A percentile compares a stretch with the other conserved stretches of the same genome.
phyloP scores from a whole-genome alignment of 495 filamentous ascomycete genomes.

The Trypethelium eluteriae region DNA sequence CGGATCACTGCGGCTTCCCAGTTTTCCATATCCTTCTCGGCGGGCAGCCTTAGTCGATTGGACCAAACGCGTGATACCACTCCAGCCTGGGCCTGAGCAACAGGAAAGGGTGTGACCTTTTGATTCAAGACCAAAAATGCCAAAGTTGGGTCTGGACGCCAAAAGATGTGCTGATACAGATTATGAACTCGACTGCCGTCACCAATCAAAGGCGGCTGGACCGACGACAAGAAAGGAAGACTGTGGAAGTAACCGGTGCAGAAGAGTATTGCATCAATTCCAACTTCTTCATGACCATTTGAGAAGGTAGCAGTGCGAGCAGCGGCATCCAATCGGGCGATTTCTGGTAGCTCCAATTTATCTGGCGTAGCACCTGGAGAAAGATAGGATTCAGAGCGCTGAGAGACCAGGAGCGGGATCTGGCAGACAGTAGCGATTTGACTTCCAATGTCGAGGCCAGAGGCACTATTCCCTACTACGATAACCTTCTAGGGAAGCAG shows the following conservation, averaged over 20 bases:
- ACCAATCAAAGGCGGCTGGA: constrained; percentile 53
- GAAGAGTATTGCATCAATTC: constrained; percentile 62
- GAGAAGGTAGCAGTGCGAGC: constrained; percentile 47
- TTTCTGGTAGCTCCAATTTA: constrained; percentile 52
- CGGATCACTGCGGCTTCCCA: constrained; percentile 50
- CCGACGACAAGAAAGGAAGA: constrained; percentile 58
- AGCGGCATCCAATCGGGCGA: constrained; percentile 48
- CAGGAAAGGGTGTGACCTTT: constrained; percentile 74
- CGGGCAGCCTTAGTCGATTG: constrained; percentile 56
- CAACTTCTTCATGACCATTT: constrained; percentile 47
- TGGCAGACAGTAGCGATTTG: constrained; percentile 56
- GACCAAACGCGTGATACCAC: constrained; percentile 70
- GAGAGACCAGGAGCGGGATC: constrained; percentile 48
- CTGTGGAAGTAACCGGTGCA: constrained; percentile 70
- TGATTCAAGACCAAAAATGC: constrained; percentile 68
- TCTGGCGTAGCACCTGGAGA: constrained; percentile 18
- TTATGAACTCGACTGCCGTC: constrained; percentile 61
- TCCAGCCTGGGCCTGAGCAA: constrained; percentile 70
- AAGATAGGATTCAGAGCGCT: constrained; percentile 39
- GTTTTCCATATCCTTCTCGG: constrained; percentile 50
- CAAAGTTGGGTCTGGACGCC: constrained; percentile 65
- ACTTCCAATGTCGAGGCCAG: constrained; percentile 68
- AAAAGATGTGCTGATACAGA: constrained; percentile 71
- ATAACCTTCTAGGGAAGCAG: constrained; percentile 47
- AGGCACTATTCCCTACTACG: constrained; percentile 70